Percentiles rank a stretch among this genome's conserved stretches.
These are phyloP conservation scores for Marsdenia floribunda DNA, from an alignment of 257 asterid genomes.

Conservation along the genomic window DNA sequence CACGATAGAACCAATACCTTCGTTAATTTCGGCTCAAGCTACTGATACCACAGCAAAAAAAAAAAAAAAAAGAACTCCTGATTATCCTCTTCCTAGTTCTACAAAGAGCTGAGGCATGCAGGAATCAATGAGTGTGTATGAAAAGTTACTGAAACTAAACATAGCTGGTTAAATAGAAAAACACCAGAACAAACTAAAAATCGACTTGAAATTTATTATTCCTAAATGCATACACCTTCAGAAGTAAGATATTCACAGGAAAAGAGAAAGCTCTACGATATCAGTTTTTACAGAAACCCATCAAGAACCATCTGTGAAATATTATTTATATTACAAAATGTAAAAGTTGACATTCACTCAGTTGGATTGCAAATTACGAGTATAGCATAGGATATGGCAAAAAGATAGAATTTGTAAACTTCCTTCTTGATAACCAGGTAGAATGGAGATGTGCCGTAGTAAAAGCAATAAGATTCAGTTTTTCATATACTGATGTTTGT, in stretches of 20 bases:
- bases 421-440: neutral
- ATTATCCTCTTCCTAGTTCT: neutral
- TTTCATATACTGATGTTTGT: neutral
- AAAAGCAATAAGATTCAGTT: neutral
- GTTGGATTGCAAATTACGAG: neutral
- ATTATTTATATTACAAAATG: neutral
- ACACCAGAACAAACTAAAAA: neutral
- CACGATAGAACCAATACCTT: conserved; percentile 8
- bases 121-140: neutral
- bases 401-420: neutral
- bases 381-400: neutral
- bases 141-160: neutral
- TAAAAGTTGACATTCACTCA: neutral
- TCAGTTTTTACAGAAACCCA: neutral
- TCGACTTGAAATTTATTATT: neutral
- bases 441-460: too few relatives aligned
- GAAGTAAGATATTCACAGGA: neutral
- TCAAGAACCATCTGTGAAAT: neutral
- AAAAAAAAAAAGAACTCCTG: too few relatives aligned
- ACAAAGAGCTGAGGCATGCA: neutral
- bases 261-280: neutral
- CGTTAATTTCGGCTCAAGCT: neutral
- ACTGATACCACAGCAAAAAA: neutral
- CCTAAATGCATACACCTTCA: neutral
- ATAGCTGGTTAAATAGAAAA: neutral